Base-by-base conservation (phyloP, 2,329 filamentous ascomycete genomes). In the Exophiala xenobiotica region DNA sequence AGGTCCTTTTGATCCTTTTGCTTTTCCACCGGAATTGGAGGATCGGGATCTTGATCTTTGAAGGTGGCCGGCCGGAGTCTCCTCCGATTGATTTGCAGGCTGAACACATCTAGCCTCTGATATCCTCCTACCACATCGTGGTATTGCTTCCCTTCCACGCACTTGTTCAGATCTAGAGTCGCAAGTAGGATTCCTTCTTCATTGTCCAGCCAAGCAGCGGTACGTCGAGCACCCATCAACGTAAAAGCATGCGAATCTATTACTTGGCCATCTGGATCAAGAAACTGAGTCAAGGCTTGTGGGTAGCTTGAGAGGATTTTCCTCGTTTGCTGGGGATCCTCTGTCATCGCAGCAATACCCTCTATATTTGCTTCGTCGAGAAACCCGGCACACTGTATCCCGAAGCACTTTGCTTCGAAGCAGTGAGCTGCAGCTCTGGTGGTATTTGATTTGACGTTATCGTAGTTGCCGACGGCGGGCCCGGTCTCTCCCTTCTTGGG, bases 371-470 rank as follows among this genome's bases (percentile, higher is more conserved):
- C 66, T 0, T 69, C 37, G 16, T 70, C 73, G 0, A 81, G 62
- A 18, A 70, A 60, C 0, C 72, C 73, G 0, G 74, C 68, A 54
- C 76, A 78, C 12, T 79, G 61, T 1, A 81, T 70, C 0, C 78
- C 78, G 40, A 81, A 82, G 37, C 73, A 77, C 56, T 82, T 82
- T 0, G 75, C 78, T 49, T 81, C 79, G 55, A 82, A 81, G 55
- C 78, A 81, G 60, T 81, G 78, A 0, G 77, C 77, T 0, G 77
- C 77, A 2, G 76, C 73, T 2, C 79, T 66, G 0, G 68, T 77
- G n/a, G 70, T 66, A 54, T 82, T 81, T 0, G 78, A 78, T 0
- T 73, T 67, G 1, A 80, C 65, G 53, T 81, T 80, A 55, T 81
- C 76, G 55, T 80, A 81, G 37, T 79, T 76, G 49, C 59, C 64